A percentile compares a stretch with the other conserved stretches of the same genome.
phyloP scores from a whole-genome alignment of 257 asterid genomes.

The Forsythia viridissima region DNA sequence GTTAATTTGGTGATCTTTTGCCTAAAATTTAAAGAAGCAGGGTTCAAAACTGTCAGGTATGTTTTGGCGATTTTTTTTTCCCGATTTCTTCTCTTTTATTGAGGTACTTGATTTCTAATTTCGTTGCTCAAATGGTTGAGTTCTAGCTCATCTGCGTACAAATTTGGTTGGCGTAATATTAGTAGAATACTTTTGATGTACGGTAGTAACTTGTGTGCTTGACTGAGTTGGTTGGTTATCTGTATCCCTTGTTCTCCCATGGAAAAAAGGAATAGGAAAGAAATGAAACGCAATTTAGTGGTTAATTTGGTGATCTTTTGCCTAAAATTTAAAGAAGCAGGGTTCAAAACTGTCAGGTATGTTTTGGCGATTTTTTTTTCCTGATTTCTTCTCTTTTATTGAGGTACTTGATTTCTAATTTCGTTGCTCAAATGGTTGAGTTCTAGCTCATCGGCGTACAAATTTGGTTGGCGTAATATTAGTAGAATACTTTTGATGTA shows the following conservation, averaged over 20 bases:
- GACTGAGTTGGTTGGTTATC: too few relatives aligned
- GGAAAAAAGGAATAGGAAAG: neutral
- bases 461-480: neutral
- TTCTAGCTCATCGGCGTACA: neutral
- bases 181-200: too few relatives aligned
- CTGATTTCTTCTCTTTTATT: neutral
- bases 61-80: slow-evolving; percentile 11
- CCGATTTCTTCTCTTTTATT: neutral
- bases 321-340: slow-evolving; percentile 36
- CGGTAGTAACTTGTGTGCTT: too few relatives aligned
- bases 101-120: neutral
- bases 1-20: neutral
- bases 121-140: neutral
- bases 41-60: slow-evolving; percentile 62
- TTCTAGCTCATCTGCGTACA: neutral
- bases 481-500: too few relatives aligned
- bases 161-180: neutral
- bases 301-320: neutral
- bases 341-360: slow-evolving; percentile 62
- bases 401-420: neutral
- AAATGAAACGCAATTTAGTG: neutral
- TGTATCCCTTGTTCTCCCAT: too few relatives aligned
- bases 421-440: neutral
- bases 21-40: slow-evolving; percentile 36
- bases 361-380: slow-evolving; percentile 11